Evolutionary conservation across 2,329 filamentous ascomycete genomes (phyloP), one percentile per base, ranked within the genome.

Genomic region (Apiospora arundinis): DNA sequence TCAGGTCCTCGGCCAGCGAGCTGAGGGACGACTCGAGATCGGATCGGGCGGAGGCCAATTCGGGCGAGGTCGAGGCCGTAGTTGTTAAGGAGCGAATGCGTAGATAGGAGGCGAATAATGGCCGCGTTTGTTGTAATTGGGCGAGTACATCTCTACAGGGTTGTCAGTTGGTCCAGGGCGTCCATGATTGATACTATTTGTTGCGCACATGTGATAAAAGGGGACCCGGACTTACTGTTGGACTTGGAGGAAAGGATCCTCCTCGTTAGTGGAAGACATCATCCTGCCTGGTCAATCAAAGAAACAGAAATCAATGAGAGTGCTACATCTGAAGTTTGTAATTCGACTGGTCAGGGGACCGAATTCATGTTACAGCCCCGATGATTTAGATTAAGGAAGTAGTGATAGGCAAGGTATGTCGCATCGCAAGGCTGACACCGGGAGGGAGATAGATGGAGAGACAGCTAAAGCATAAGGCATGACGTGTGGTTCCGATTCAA

Each of bases 61-160:
- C 96, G 16, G 94, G 95, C 23, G 93, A 95, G 60, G 87, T 86
- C 18, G 91, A 84, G 11, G 90, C 89, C 70, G 90, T 88, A 37
- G 90, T 87, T 11, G 23, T 70, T 21, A 8, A 87, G 88, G 52
- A 91, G 79, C 95, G 94, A 84, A 99, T 99, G 80, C 96, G 95
- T 60, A 97, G 89, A 85, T 97, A 99, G 21, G 95, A 98, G 74
- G 93, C 92, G 87, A 98, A 98, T 71, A 98, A 91, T 69, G 95
- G 92, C 12, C 95, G 92, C 69, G 94, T 93, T 18, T 90, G 90
- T 75, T 92, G 89, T 74, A 99, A 91, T 73, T 97, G 93, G 74
- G 91, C 85, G 75, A 97, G 91, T 76, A 98, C 94, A 84, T 99
- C 96, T 83, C 95, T 97, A 80, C 7, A 48, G n/a, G 16, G 21